phyloP scores from a whole-genome alignment of 176 grass and related monocot species.

The Canna indica region DNA sequence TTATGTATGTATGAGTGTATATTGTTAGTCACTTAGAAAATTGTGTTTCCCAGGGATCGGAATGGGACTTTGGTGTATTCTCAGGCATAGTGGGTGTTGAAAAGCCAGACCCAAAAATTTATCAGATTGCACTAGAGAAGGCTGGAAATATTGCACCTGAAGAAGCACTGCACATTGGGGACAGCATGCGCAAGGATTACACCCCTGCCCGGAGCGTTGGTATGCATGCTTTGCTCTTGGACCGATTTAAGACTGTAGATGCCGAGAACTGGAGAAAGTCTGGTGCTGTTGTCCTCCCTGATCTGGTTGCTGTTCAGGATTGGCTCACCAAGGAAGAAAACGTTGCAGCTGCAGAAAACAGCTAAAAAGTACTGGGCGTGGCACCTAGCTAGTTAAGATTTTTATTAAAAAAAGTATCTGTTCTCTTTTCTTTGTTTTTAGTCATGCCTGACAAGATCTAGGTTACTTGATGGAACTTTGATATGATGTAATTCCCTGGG shows the following conservation, averaged over 20 bases:
- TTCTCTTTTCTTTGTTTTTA: neutral
- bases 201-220: conserved; percentile 46
- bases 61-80: conserved; percentile 53
- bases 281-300: conserved; percentile 55
- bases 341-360: conserved; percentile 11
- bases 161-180: conserved; percentile 66
- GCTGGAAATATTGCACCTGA: conserved; percentile 51
- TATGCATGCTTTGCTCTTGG: conserved; percentile 68
- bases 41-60: conserved; percentile 26
- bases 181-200: conserved; percentile 90
- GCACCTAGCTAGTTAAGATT: too few relatives aligned
- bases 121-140: conserved; percentile 75
- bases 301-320: conserved; percentile 38
- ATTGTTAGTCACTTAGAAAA: neutral
- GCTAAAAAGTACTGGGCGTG: too few relatives aligned
- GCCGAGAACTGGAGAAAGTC: conserved; percentile 66
- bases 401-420: neutral
- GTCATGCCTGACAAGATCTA: too few relatives aligned
- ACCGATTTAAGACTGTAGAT: conserved; percentile 66
- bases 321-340: conserved; percentile 51
- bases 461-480: too few relatives aligned
- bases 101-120: conserved; percentile 78
- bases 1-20: neutral
- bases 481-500: too few relatives aligned
- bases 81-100: conserved; percentile 58